These are phyloP conservation scores for Lachnellula cervina DNA, from an alignment of 2,329 filamentous ascomycete species.

Conservation along the genomic window DNA sequence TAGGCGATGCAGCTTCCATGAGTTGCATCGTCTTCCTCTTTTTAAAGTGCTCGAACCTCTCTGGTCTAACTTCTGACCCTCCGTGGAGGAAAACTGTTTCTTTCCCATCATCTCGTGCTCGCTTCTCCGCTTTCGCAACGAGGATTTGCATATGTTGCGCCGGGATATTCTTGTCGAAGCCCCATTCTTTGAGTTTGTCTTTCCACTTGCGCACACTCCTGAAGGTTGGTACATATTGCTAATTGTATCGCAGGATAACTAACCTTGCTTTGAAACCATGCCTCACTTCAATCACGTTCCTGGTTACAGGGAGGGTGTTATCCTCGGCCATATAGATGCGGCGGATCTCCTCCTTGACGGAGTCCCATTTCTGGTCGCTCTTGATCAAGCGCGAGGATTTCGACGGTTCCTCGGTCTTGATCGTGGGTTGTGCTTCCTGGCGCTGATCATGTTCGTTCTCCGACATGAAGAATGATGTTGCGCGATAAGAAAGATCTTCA, in stretches of 20 bases:
- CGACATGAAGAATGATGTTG: background rate
- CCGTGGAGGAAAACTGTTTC: slow-evolving; percentile 1
- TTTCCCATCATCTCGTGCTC: slow-evolving; percentile 5
- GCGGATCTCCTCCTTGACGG: slow-evolving; percentile 6
- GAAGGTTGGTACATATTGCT: background rate
- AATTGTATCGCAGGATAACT: background rate
- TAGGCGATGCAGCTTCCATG: background rate
- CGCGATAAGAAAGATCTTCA: background rate
- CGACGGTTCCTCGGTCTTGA: background rate
- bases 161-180: slow-evolving; percentile 10
- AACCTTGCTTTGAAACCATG: slow-evolving; percentile 9
- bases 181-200: slow-evolving; percentile 10
- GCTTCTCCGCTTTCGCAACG: slow-evolving; percentile 4
- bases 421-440: background rate
- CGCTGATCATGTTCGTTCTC: background rate
- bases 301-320: slow-evolving; percentile 8
- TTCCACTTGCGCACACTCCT: slow-evolving; percentile 9
- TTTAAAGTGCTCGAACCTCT: slow-evolving; percentile 5
- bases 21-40: slow-evolving; percentile 1
- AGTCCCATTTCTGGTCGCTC: slow-evolving; percentile 15
- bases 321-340: slow-evolving; percentile 7
- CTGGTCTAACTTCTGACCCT: background rate
- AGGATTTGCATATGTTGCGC: slow-evolving; percentile 5
- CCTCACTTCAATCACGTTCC: background rate
- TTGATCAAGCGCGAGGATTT: background rate